These are phyloP conservation scores for Detonula confervacea DNA, from an alignment of 352 stramenopile species.

Conservation along the genomic window DNA sequence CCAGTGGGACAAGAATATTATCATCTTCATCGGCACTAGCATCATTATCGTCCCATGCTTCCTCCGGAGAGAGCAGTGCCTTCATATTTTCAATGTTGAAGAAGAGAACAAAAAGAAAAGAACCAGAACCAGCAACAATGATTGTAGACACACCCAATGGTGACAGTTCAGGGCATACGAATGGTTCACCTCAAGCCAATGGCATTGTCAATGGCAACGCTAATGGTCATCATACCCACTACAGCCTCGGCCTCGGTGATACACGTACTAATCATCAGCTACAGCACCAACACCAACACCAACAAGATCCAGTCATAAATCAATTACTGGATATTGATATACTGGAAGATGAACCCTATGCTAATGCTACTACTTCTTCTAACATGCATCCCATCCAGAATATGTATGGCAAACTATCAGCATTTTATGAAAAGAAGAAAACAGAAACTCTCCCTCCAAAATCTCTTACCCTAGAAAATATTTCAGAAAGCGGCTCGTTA, in stretches of 20 bases:
- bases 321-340: conserved; percentile 18
- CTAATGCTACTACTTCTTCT: no score
- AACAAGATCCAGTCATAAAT: neutral
- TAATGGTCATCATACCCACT: neutral
- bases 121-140: neutral
- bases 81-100: conserved; percentile 24
- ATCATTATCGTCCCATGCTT: conserved; percentile 6
- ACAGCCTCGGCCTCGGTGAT: neutral
- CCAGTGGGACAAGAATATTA: no score
- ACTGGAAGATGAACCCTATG: conserved; percentile 19
- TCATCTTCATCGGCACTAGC: neutral
- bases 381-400: conserved; percentile 22
- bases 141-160: neutral
- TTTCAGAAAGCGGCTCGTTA: neutral
- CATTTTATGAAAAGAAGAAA: neutral
- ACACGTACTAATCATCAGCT: no score
- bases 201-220: neutral
- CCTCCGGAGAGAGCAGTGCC: neutral
- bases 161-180: neutral
- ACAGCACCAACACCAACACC: neutral
- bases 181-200: neutral
- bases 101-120: neutral
- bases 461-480: neutral
- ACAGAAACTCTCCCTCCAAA: neutral
- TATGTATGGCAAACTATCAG: conserved; percentile 1